phyloP scores from a whole-genome alignment of 192 early-diverging fungal species.

The Coemansia sp. region DNA sequence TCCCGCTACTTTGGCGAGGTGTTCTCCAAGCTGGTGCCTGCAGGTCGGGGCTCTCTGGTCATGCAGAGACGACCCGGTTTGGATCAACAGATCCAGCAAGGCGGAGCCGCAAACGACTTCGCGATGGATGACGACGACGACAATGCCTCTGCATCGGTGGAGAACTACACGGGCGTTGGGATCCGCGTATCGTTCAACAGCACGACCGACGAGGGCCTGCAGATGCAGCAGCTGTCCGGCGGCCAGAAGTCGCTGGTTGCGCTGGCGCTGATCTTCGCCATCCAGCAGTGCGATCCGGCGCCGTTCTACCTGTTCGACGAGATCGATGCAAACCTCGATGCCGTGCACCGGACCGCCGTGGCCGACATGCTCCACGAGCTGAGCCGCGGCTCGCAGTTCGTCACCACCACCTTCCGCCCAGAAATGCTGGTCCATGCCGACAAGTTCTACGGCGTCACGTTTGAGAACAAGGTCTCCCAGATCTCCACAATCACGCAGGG shows the following conservation, averaged over 20 bases:
- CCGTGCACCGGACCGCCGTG: constrained; percentile 90
- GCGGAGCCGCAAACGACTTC: constrained; percentile 50
- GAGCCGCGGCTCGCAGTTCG: constrained; percentile 86
- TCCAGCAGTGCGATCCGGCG: constrained; percentile 97
- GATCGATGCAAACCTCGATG: constrained; percentile 98
- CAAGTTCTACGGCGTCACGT: constrained; percentile 98
- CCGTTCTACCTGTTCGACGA: constrained; percentile 99
- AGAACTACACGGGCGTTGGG: constrained; percentile 88
- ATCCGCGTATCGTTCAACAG: constrained; percentile 95
- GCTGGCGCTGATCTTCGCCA: constrained; percentile 95
- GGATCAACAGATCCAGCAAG: constrained; percentile 20
- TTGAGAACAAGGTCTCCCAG: constrained; percentile 91
- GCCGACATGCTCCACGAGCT: constrained; percentile 94
- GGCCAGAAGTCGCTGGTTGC: constrained; percentile 99
- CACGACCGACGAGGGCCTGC: constrained; percentile 79
- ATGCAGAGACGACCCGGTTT: constrained; percentile 75
- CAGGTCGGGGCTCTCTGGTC: constrained; percentile 78
- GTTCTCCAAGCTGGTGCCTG: constrained; percentile 88
- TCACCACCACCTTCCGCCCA: constrained; percentile 97
- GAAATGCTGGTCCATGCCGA: constrained; percentile 90
- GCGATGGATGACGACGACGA: constrained; percentile 22
- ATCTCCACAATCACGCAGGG: constrained; percentile 75
- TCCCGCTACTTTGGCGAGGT: constrained; percentile 83
- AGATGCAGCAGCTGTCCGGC: constrained; percentile 95
- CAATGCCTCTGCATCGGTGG: constrained; percentile 53